Conservation (phyloP, 352 stramenopile species). For the Pythium rishiriense region DNA sequence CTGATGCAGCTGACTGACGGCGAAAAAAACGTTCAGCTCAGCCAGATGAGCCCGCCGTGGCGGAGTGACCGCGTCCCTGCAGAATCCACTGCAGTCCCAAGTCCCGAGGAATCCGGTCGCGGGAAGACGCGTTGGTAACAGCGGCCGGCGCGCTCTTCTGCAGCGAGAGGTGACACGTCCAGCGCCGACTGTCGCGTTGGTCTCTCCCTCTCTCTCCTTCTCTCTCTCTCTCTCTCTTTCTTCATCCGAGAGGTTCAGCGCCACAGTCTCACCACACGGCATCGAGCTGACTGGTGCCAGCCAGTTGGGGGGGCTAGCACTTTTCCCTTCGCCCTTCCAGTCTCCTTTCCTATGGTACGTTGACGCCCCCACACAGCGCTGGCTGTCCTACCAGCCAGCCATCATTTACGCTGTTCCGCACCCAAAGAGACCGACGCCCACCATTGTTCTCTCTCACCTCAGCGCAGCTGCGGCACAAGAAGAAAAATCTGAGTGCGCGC, state of each 20-base stretch:
- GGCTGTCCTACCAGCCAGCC: neutral
- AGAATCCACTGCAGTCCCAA: neutral
- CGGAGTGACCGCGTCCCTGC: neutral
- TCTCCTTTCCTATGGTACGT: neutral
- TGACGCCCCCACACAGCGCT: no score
- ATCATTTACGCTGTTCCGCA: neutral
- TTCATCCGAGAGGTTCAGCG: neutral
- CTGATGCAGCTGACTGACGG: no score
- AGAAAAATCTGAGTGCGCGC: slow-evolving; percentile 28
- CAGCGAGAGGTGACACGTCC: slow-evolving; percentile 1
- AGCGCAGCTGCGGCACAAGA: slow-evolving; percentile 19
- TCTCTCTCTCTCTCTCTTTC: neutral
- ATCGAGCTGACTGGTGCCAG: neutral
- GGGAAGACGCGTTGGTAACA: neutral
- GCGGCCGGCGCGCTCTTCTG: slow-evolving; percentile 1
- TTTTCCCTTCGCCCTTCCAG: neutral
- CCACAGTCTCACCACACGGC: neutral
- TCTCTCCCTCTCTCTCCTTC: neutral
- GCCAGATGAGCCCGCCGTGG: neutral
- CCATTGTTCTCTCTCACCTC: slow-evolving; percentile 6
- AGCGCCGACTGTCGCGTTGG: neutral
- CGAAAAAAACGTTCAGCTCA: neutral
- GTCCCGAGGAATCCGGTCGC: neutral
- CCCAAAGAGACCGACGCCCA: neutral
- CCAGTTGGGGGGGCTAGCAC: neutral